A percentile compares a stretch with the other conserved stretches of the same genome.
Evolutionary conservation across 2,329 filamentous ascomycete genomes (phyloP).

Genomic region (Zalaria obscura): DNA sequence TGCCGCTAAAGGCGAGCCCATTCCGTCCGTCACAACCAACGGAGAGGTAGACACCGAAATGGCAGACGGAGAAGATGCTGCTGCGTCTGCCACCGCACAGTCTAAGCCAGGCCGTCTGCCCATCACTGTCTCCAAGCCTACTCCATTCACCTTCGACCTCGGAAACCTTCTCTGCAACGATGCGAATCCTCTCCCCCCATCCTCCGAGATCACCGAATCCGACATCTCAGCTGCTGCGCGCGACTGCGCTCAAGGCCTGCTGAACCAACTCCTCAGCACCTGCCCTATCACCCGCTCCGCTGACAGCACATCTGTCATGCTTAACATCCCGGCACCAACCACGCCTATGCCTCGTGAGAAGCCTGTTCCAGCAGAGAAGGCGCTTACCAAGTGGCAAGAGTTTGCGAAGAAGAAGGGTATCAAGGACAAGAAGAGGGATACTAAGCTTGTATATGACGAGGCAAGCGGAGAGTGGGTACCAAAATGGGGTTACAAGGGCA

Average conservation of each 20-base stretch:
- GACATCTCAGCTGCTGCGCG: slow-evolving; percentile 57
- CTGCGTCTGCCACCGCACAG: neutral
- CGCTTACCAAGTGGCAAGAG: slow-evolving; percentile 85
- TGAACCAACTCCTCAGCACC: slow-evolving; percentile 88
- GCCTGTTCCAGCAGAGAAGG: slow-evolving; percentile 66
- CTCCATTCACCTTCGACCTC: slow-evolving; percentile 84
- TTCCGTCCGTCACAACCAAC: neutral
- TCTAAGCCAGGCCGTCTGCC: slow-evolving; percentile 4
- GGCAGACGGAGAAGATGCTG: neutral
- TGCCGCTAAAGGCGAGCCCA: neutral
- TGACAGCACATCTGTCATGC: slow-evolving; percentile 50
- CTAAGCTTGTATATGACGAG: slow-evolving; percentile 75
- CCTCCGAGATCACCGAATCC: slow-evolving; percentile 27
- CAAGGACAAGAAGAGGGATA: slow-evolving; percentile 70
- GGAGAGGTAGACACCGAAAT: neutral
- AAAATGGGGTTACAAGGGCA: slow-evolving; percentile 88
- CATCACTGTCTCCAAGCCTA: slow-evolving; percentile 49
- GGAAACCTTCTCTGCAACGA: slow-evolving; percentile 76
- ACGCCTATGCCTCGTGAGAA: slow-evolving; percentile 81
- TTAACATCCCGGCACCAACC: slow-evolving; percentile 56
- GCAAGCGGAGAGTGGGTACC: slow-evolving; percentile 75
- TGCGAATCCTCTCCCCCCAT: slow-evolving; percentile 61
- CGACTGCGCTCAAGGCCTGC: slow-evolving; percentile 78
- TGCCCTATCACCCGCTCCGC: slow-evolving; percentile 61
- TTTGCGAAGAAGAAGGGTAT: slow-evolving; percentile 98